Evolutionary conservation across 345 rosid species (phyloP).

Genomic region (Syzygium aqueum): DNA sequence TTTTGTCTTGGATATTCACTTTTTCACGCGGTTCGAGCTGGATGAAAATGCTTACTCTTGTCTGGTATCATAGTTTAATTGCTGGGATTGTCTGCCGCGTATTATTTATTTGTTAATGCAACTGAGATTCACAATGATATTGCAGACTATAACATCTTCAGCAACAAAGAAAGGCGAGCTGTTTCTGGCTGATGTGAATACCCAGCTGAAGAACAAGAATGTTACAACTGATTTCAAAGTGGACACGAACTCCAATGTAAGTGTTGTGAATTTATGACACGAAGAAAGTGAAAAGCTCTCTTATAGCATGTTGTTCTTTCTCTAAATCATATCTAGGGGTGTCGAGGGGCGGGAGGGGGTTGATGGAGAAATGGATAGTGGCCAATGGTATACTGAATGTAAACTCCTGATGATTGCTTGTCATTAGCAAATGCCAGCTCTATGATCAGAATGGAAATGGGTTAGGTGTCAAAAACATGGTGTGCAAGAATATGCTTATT

Average conservation of each 20-base stretch:
- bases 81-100: background rate
- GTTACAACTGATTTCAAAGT: constrained; percentile 79
- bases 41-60: background rate
- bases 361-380: background rate
- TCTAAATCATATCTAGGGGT: background rate
- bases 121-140: background rate
- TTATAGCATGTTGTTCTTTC: background rate
- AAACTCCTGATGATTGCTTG: background rate
- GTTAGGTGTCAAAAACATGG: background rate
- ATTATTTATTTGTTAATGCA: background rate
- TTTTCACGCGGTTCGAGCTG: background rate
- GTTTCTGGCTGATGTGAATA: constrained; percentile 64
- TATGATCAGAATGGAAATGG: background rate
- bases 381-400: background rate
- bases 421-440: background rate
- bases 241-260: constrained; percentile 54
- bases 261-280: background rate
- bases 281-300: background rate
- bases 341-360: background rate
- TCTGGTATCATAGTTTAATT: background rate
- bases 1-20: background rate
- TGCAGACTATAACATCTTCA: constrained; percentile 61
- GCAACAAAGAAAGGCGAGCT: constrained; percentile 69
- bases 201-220: constrained; percentile 86
- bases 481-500: background rate